phyloP scores from a whole-genome alignment of 371 early-diverging fungal species.

The Mortierella sp. region DNA sequence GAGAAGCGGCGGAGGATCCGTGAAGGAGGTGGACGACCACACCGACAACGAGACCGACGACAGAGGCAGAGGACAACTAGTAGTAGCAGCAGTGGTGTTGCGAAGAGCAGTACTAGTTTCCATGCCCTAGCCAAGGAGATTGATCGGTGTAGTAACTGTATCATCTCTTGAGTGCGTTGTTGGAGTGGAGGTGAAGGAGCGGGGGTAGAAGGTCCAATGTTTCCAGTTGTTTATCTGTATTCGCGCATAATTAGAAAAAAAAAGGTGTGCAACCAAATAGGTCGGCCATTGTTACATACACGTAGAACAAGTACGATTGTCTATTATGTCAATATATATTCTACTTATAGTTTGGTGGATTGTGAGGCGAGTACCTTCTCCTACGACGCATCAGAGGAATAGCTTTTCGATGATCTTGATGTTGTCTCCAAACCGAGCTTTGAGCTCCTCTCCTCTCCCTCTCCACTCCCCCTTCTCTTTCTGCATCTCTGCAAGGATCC shows the following conservation, averaged over 20 bases:
- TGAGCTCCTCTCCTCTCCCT: too few species aligned
- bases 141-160: constrained; percentile 20
- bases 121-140: constrained; percentile 6
- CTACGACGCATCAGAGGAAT: too few species aligned
- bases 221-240: neutral
- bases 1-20: constrained; percentile 13
- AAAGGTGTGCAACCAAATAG: too few species aligned
- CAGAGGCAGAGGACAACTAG: neutral
- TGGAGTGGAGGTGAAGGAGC: neutral
- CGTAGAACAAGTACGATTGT: too few species aligned
- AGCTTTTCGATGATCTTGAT: too few species aligned
- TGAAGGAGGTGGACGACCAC: neutral
- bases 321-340: too few species aligned
- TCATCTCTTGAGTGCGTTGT: neutral
- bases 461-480: too few species aligned
- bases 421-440: too few species aligned
- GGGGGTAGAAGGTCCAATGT: neutral
- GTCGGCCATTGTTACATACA: too few species aligned
- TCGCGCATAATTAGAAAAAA: neutral
- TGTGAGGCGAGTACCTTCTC: too few species aligned
- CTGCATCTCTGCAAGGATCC: too few species aligned
- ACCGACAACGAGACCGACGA: neutral
- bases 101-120: neutral
- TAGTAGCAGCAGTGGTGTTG: neutral
- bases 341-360: too few species aligned